Conservation (phyloP, 805 yeast genomes). For the Candida vartiovaarae region DNA sequence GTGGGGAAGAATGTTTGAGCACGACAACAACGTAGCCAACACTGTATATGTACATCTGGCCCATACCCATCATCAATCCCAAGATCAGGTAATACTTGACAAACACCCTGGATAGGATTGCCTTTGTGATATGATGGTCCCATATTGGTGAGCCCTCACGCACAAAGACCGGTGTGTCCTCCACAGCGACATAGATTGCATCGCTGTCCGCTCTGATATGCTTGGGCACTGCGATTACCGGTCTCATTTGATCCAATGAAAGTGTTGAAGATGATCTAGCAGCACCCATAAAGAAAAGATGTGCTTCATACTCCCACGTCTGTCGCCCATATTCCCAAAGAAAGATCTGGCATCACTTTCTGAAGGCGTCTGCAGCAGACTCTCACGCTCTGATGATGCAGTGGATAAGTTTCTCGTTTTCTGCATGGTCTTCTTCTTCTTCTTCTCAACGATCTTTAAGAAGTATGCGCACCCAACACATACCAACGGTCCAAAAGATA, state of each 20-base stretch:
- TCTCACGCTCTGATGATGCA: slow-evolving; percentile 4
- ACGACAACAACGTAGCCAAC: slow-evolving; percentile 66
- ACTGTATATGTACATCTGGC: slow-evolving; percentile 66
- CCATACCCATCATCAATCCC: slow-evolving; percentile 52
- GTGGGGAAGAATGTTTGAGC: slow-evolving; percentile 28
- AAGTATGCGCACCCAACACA: slow-evolving; percentile 28
- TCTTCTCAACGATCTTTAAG: slow-evolving; percentile 18
- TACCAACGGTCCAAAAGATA: slow-evolving; percentile 35
- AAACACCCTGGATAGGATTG: slow-evolving; percentile 28
- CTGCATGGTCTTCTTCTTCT: slow-evolving; percentile 1
- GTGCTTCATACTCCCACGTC: slow-evolving; percentile 15
- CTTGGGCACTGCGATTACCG: slow-evolving; percentile 6
- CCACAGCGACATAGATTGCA: slow-evolving; percentile 24
- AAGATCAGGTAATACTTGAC: slow-evolving; percentile 47
- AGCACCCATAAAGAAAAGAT: slow-evolving; percentile 22
- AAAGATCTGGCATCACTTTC: neutral
- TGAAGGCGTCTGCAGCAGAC: slow-evolving; percentile 6
- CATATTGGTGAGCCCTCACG: slow-evolving; percentile 22
- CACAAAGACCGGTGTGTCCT: slow-evolving; percentile 24
- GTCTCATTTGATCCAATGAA: slow-evolving; percentile 10
- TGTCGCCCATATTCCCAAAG: neutral
- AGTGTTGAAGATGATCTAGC: slow-evolving; percentile 21
- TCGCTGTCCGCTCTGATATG: slow-evolving; percentile 11
- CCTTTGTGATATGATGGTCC: slow-evolving; percentile 20
- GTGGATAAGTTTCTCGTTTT: slow-evolving; percentile 1